Percentiles rank a stretch among this genome's conserved stretches.
Conservation (phyloP, 2,329 filamentous ascomycete genomes). For the Aspergillus eucalypticola region DNA sequence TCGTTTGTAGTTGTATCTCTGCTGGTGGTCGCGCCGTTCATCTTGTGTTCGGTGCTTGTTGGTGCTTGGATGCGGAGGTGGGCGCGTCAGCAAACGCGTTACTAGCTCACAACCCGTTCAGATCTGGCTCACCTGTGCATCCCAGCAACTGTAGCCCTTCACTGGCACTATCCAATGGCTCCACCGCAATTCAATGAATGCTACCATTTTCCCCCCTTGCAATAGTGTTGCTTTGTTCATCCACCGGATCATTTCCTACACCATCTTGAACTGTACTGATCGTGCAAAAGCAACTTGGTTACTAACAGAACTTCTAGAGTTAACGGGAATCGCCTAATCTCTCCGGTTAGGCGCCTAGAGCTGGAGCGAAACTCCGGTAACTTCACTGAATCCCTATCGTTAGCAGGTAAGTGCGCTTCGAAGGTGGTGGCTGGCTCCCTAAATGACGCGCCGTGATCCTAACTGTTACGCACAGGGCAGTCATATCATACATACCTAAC, state of each 20-base stretch:
- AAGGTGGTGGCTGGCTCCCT: background rate
- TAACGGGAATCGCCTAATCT: background rate
- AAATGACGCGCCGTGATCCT: background rate
- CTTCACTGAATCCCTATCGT: background rate
- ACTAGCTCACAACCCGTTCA: conserved; percentile 22
- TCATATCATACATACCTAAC: conserved; percentile 6
- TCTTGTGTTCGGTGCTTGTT: conserved; percentile 9
- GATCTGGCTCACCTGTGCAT: conserved; percentile 3
- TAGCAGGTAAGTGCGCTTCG: background rate
- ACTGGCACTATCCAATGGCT: conserved; percentile 4
- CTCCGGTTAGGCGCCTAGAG: background rate
- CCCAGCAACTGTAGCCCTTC: background rate
- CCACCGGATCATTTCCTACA: background rate
- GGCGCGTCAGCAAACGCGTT: conserved; percentile 36
- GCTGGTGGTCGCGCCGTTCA: background rate
- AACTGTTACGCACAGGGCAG: background rate
- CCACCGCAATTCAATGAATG: background rate
- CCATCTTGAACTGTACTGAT: background rate
- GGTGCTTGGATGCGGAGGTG: conserved; percentile 17
- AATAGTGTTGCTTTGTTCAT: background rate
- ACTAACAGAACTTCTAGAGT: conserved; percentile 10
- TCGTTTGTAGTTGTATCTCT: conserved; percentile 8
- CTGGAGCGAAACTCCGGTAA: background rate
- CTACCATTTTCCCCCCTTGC: background rate
- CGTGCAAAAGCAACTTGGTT: background rate